Conservation (phyloP, 495 filamentous ascomycete species). For the Penicillium waksmanii region DNA sequence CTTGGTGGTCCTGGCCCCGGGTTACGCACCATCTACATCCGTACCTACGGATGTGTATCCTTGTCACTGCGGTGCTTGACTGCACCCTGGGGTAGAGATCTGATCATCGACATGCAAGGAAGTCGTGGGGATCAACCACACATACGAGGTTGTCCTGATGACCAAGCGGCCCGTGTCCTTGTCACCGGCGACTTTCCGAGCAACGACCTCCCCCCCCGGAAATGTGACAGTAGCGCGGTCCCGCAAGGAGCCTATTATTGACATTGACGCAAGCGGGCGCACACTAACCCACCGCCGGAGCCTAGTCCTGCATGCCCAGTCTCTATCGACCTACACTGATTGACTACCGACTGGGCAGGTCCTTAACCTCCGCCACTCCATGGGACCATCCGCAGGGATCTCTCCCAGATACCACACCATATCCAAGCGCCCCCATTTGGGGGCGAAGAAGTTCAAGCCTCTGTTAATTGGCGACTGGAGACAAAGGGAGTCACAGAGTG, state of each 20-base stretch:
- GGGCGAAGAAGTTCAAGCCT: constrained; percentile 2
- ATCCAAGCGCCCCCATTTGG: not conserved
- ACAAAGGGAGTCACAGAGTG: not conserved
- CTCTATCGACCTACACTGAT: constrained; percentile 1
- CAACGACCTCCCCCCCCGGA: not conserved
- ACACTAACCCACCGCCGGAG: not conserved
- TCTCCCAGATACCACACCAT: constrained; percentile 1
- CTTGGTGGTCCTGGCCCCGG: not conserved
- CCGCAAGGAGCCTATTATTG: constrained; percentile 9
- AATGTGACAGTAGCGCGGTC: constrained; percentile 1
- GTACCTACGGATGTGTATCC: not conserved
- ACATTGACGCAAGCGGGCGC: constrained; percentile 4
- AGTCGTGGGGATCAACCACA: constrained; percentile 1
- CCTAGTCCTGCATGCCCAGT: constrained; percentile 3
- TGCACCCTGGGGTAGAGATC: constrained; percentile 4
- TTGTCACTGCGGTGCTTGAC: not conserved
- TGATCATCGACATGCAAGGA: constrained; percentile 3
- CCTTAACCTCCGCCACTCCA: not conserved
- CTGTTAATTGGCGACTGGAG: not conserved
- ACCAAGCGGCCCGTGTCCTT: constrained; percentile 1
- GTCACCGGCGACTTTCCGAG: constrained; percentile 3
- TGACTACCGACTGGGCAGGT: constrained; percentile 5
- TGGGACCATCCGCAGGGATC: constrained; percentile 4
- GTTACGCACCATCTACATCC: not conserved
- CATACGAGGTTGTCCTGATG: not conserved